These are phyloP conservation scores for Pterulicium gracile DNA, from an alignment of 1,284 basidiomycete genomes.

Conservation along the genomic window DNA sequence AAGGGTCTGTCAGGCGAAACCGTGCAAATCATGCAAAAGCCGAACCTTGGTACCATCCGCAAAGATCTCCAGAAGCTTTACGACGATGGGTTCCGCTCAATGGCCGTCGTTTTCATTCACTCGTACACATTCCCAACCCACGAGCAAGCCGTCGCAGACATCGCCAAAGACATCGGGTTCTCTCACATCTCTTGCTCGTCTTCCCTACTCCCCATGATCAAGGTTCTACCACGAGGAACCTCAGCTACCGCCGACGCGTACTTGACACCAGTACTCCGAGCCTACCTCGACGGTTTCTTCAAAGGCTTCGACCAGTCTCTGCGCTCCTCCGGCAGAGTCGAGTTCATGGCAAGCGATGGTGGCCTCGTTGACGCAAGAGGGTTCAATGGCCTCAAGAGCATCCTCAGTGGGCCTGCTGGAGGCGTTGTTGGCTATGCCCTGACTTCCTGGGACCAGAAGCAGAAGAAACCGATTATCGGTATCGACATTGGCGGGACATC, in stretches of 20 bases:
- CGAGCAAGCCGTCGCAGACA: conserved; percentile 59
- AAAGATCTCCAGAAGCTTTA: conserved; percentile 60
- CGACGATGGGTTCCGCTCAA: conserved; percentile 68
- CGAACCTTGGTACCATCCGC: conserved; percentile 44
- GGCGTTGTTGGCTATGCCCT: conserved; percentile 84
- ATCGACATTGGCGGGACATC: conserved; percentile 82
- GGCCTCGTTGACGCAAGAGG: conserved; percentile 78
- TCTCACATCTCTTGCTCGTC: conserved; percentile 83
- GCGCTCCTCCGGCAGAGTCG: conserved; percentile 35
- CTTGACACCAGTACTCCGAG: conserved; percentile 79
- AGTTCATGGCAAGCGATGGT: conserved; percentile 86
- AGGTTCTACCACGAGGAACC: conserved; percentile 87
- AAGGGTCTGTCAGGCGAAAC: conserved; percentile 86
- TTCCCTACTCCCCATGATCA: conserved; percentile 88
- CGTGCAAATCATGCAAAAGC: conserved; percentile 73
- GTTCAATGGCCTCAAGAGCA: conserved; percentile 84
- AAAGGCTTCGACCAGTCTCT: conserved; percentile 75
- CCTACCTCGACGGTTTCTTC: conserved; percentile 92
- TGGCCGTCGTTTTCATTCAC: conserved; percentile 84
- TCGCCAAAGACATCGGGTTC: conserved; percentile 79
- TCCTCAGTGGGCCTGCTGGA: conserved; percentile 81
- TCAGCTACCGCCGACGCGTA: conserved; percentile 96
- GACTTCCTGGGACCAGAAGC: conserved; percentile 69
- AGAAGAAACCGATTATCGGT: conserved; percentile 63
- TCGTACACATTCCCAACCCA: conserved; percentile 88